Percentiles rank a stretch among this genome's conserved stretches.
Conservation (phyloP, 768 basidiomycete species). For the Collybia nuda region DNA sequence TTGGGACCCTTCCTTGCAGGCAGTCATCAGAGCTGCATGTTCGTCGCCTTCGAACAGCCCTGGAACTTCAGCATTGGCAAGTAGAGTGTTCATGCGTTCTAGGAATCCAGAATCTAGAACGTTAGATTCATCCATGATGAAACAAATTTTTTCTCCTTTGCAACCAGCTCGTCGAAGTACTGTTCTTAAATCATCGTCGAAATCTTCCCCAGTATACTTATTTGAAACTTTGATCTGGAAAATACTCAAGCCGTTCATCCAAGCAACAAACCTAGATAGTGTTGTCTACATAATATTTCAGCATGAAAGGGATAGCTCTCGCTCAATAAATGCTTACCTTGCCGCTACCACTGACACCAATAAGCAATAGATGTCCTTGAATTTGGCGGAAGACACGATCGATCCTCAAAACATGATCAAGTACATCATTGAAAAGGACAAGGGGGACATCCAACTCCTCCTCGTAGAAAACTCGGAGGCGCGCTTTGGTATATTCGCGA, state of each 20-base stretch:
- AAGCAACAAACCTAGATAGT: slow-evolving; percentile 95
- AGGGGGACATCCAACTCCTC: slow-evolving; percentile 98
- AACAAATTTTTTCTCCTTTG: slow-evolving; percentile 99
- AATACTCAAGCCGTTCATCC: slow-evolving; percentile 99
- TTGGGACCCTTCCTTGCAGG: slow-evolving; percentile 99
- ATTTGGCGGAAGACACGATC: slow-evolving; percentile 99
- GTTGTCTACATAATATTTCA: slow-evolving; percentile 67
- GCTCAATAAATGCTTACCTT: slow-evolving; percentile 59
- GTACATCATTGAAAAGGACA: slow-evolving; percentile 96
- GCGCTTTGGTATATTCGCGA: slow-evolving; percentile 95
- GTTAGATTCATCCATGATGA: slow-evolving; percentile 99
- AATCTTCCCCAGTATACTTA: slow-evolving; percentile 98
- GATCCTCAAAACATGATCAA: slow-evolving; percentile 96
- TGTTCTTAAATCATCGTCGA: slow-evolving; percentile 94
- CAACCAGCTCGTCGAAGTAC: slow-evolving; percentile 95
- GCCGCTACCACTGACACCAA: slow-evolving; percentile 97
- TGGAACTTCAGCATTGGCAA: slow-evolving; percentile 99
- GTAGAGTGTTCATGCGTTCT: slow-evolving; percentile 99
- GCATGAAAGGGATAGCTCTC: neutral
- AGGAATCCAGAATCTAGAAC: slow-evolving; percentile 98
- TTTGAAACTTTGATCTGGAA: slow-evolving; percentile 99
- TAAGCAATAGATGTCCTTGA: slow-evolving; percentile 94
- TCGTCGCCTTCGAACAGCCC: slow-evolving; percentile 99
- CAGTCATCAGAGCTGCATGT: slow-evolving; percentile 96
- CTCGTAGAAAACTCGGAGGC: slow-evolving; percentile 97